phyloP scores from a whole-genome alignment of 2,329 filamentous ascomycete species.

The Hortaea sp. region DNA sequence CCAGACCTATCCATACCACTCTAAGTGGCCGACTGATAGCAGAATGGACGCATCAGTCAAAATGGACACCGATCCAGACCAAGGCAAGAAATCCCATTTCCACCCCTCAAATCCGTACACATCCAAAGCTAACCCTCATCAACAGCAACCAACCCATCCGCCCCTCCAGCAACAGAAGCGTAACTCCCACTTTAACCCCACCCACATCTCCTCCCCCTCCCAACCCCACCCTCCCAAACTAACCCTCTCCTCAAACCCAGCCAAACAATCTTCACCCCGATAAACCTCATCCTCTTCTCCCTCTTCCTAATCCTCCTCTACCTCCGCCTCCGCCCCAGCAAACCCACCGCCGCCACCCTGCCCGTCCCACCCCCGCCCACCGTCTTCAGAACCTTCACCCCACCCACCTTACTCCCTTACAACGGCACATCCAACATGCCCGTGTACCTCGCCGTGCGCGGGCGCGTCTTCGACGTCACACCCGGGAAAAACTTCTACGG shows the following conservation, averaged over 20 bases:
- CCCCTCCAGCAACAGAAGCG: conserved; percentile 32
- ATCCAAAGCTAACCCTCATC: too few relatives aligned
- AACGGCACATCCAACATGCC: conserved; percentile 65
- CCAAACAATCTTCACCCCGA: conserved; percentile 34
- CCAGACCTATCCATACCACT: too few relatives aligned
- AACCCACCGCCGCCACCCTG: conserved; percentile 33
- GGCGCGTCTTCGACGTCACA: conserved; percentile 82
- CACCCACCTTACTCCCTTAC: conserved; percentile 71
- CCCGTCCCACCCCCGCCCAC: conserved; percentile 56
- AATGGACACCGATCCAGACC: too few relatives aligned
- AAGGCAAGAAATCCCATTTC: too few relatives aligned
- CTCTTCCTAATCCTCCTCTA: conserved; percentile 49
- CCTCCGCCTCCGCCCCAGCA: conserved; percentile 47
- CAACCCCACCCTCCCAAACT: neutral
- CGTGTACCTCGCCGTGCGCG: conserved; percentile 85
- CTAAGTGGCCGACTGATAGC: too few relatives aligned
- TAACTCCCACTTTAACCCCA: too few relatives aligned
- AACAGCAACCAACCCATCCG: neutral
- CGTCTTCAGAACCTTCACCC: conserved; percentile 79
- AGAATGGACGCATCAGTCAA: too few relatives aligned
- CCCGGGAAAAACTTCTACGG: conserved; percentile 89
- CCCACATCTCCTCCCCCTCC: too few relatives aligned
- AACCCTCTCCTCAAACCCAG: neutral
- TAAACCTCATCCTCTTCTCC: conserved; percentile 52
- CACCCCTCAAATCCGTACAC: too few relatives aligned